Percentiles rank a stretch among this genome's conserved stretches.
Conservation (phyloP, 345 rosid genomes). For the Euphorbia peplus region DNA sequence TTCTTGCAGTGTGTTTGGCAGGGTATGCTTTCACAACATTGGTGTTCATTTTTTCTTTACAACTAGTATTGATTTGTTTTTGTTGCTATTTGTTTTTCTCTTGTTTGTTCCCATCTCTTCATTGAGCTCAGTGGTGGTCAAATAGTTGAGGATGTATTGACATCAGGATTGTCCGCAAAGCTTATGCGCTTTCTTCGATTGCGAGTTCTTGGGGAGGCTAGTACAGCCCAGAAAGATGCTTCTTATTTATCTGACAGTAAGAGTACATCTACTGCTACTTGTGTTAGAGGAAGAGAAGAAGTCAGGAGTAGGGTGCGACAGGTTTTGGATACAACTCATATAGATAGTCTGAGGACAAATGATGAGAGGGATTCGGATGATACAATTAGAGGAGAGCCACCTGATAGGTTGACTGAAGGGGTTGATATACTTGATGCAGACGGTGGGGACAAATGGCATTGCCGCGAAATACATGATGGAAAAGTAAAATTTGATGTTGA, state of each 20-base stretch:
- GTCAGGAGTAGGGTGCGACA: constrained; percentile 66
- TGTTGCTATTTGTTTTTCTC: background rate
- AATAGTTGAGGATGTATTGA: constrained; percentile 89
- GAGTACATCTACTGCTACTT: constrained; percentile 34
- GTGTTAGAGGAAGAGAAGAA: constrained; percentile 72
- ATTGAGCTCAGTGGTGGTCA: constrained; percentile 63
- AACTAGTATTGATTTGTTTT: constrained; percentile 13
- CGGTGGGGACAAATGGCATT: constrained; percentile 46
- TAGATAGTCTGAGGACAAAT: constrained; percentile 31
- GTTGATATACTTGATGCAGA: constrained; percentile 42
- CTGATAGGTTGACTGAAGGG: constrained; percentile 44
- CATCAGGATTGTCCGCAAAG: constrained; percentile 84
- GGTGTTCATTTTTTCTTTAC: background rate
- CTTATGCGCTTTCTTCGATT: constrained; percentile 94
- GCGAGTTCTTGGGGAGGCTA: constrained; percentile 75
- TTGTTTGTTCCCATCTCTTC: background rate
- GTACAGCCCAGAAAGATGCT: constrained; percentile 62
- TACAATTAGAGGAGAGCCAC: constrained; percentile 39
- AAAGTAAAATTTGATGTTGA: constrained; percentile 55
- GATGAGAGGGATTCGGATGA: constrained; percentile 44
- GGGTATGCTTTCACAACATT: constrained; percentile 41
- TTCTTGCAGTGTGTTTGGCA: constrained; percentile 80
- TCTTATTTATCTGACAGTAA: constrained; percentile 49
- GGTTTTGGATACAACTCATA: constrained; percentile 50
- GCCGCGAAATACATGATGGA: constrained; percentile 45